Evolutionary conservation across 371 early-diverging fungal genomes (phyloP), one percentile per base, ranked within the genome.

Genomic region (Mortierella sp.): DNA sequence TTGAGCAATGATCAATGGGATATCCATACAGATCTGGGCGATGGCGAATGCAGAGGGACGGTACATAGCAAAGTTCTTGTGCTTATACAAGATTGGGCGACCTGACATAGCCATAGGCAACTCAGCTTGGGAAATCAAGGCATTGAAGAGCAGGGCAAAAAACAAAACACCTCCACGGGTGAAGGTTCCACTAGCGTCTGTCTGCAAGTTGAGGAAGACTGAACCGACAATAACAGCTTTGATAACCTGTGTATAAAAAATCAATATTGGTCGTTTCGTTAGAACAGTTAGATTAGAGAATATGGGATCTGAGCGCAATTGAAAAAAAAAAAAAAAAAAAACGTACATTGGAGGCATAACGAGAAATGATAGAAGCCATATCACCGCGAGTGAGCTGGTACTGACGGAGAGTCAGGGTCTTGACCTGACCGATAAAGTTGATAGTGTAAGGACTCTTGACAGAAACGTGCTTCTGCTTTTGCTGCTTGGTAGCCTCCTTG

Each of bases 161-260:
- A 87, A 87, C 55, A 89, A 65, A 28, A 88, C 92, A 83, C 93
- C 94, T 42, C 92, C 93, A 34, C 95, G 89, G 2, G 90, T 87
- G 72, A 92, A 91, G 53, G 91, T 88, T 40, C 76, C 94, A 94
- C 60, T 89, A 89, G 75, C 90, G 40, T 43, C 40, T 57, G 37
- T 32, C 53, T 53, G 9, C 53, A 53, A 53, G 1, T 53, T 57
- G 34, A 34, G 37, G 34, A 57, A 57, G 34, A 57, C 37, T 8
- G 58, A 57, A 57, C 92, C 93, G 61, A 89, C 88, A 57, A 93
- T 89, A n/a, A 91, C 72, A 45, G 90, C 89, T 86, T 90, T 89
- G 60, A 91, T 81, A 15, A 90, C 45, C 69, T 64, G 8, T 26
- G 5, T 3, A 3, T 23, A 6, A 19, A 28, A 53, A 22, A 29